Evolutionary conservation across 495 filamentous ascomycete species (phyloP).

Genomic region (Aspergillus wentii): DNA sequence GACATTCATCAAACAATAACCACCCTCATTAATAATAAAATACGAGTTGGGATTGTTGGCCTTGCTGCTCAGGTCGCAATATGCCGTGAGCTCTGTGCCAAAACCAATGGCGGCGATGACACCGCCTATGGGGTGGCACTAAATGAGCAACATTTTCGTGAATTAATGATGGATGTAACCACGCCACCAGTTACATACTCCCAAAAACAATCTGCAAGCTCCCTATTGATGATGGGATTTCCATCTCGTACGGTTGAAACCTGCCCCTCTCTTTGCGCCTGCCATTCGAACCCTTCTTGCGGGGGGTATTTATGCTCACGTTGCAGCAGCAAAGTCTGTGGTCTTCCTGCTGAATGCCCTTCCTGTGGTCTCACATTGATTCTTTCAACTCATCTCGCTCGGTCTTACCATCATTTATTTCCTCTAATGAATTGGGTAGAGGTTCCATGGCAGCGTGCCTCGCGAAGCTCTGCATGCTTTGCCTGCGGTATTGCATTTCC

Average conservation of each 20-base stretch:
- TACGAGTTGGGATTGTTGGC: constrained; percentile 83
- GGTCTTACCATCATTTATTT: constrained; percentile 95
- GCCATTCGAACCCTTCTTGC: constrained; percentile 75
- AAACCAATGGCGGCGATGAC: constrained; percentile 77
- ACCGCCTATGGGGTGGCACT: constrained; percentile 76
- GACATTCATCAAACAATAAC: constrained; percentile 91
- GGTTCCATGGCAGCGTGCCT: constrained; percentile 75
- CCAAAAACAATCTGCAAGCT: constrained; percentile 61
- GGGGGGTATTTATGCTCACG: constrained; percentile 92
- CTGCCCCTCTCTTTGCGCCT: constrained; percentile 77
- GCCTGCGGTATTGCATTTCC: constrained; percentile 52
- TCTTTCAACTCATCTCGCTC: constrained; percentile 88
- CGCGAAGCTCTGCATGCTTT: constrained; percentile 38
- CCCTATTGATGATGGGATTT: constrained; percentile 96
- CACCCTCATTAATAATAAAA: constrained; percentile 68
- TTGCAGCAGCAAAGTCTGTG: constrained; percentile 85
- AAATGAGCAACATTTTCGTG: constrained; percentile 83
- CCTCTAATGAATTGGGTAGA: constrained; percentile 87
- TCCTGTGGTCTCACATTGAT: constrained; percentile 90
- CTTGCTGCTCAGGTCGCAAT: constrained; percentile 88
- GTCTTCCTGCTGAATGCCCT: constrained; percentile 86
- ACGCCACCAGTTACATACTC: constrained; percentile 79
- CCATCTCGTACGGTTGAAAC: constrained; percentile 83
- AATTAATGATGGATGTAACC: constrained; percentile 82
- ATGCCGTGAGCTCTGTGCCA: constrained; percentile 79